Conservation (phyloP, 257 asterid species). For the Ilex asprella region DNA sequence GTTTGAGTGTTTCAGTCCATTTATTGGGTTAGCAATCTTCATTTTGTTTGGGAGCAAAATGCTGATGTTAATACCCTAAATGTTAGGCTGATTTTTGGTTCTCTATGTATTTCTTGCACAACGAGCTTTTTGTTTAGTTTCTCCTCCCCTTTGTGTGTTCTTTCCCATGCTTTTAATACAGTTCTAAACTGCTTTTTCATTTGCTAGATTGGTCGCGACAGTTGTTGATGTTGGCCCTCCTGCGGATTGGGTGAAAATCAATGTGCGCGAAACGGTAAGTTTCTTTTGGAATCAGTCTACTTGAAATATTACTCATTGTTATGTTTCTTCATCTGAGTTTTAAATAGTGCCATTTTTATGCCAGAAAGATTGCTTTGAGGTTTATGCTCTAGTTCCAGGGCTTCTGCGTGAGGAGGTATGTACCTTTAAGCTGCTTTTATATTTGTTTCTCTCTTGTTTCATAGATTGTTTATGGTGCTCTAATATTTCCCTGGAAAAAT, state of each 20-base stretch:
- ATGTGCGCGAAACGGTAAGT: conserved; percentile 82
- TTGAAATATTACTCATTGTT: conserved; percentile 2
- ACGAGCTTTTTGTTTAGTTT: conserved; percentile 4
- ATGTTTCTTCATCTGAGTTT: neutral
- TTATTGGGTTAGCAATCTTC: too few species aligned
- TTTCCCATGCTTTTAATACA: conserved; percentile 11
- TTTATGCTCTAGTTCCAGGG: conserved; percentile 91
- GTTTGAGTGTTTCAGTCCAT: too few species aligned
- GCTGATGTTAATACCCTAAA: too few species aligned
- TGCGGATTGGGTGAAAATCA: conserved; percentile 97
- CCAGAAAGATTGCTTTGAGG: conserved; percentile 86
- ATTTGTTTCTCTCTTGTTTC: too few species aligned
- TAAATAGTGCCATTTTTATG: conserved; percentile 1
- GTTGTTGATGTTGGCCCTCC: conserved; percentile 89
- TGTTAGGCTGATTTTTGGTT: neutral
- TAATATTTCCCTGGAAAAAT: too few species aligned
- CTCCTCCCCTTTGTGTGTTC: conserved; percentile 3
- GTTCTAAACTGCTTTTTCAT: conserved; percentile 13
- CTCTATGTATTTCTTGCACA: neutral
- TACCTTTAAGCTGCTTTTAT: neutral
- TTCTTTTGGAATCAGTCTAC: conserved; percentile 5
- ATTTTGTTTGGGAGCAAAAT: too few species aligned
- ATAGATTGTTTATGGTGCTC: too few species aligned
- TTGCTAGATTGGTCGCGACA: conserved; percentile 58
- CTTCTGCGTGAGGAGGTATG: conserved; percentile 91